A percentile compares a stretch with the other conserved stretches of the same genome.
These are phyloP conservation scores for Diplogelasinospora grovesii DNA, from an alignment of 495 filamentous ascomycete genomes.

Conservation along the genomic window DNA sequence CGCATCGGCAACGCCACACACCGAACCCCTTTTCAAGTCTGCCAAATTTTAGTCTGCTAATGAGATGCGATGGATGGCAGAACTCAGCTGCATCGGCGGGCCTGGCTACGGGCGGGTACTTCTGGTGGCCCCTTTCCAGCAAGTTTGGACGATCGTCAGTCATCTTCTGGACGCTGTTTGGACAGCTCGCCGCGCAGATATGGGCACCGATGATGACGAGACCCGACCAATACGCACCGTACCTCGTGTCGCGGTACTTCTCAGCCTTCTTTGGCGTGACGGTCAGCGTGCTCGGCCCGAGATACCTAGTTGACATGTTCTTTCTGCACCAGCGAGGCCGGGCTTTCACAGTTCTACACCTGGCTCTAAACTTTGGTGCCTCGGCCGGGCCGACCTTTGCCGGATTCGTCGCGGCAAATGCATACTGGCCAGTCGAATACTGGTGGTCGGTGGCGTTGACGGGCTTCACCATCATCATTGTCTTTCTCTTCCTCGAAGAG, in stretches of 20 bases:
- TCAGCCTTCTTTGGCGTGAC: slow-evolving; percentile 56
- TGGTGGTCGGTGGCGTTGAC: slow-evolving; percentile 46
- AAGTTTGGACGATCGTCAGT: slow-evolving; percentile 54
- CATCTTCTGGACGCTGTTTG: slow-evolving; percentile 49
- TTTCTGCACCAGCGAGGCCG: slow-evolving; percentile 57
- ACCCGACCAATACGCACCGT: slow-evolving; percentile 8
- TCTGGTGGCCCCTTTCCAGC: slow-evolving; percentile 56
- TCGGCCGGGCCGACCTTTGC: slow-evolving; percentile 39
- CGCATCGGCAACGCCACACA: too few relatives aligned
- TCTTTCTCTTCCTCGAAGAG: slow-evolving; percentile 43
- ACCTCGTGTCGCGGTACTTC: slow-evolving; percentile 33
- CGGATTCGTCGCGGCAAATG: slow-evolving; percentile 38
- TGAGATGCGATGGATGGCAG: slow-evolving; percentile 43
- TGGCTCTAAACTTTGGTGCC: slow-evolving; percentile 35
- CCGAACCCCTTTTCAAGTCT: too few relatives aligned
- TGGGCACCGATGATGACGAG: slow-evolving; percentile 51
- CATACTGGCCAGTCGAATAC: slow-evolving; percentile 39
- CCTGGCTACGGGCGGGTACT: slow-evolving; percentile 57
- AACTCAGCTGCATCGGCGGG: slow-evolving; percentile 56
- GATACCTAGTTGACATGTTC: slow-evolving; percentile 31
- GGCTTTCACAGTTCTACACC: slow-evolving; percentile 39
- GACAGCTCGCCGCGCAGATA: slow-evolving; percentile 45
- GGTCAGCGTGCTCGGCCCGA: slow-evolving; percentile 42
- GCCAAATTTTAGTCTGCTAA: too few relatives aligned
- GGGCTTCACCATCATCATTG: slow-evolving; percentile 34